Conservation (phyloP, 352 stramenopile species). For the Pythium coloratum region DNA sequence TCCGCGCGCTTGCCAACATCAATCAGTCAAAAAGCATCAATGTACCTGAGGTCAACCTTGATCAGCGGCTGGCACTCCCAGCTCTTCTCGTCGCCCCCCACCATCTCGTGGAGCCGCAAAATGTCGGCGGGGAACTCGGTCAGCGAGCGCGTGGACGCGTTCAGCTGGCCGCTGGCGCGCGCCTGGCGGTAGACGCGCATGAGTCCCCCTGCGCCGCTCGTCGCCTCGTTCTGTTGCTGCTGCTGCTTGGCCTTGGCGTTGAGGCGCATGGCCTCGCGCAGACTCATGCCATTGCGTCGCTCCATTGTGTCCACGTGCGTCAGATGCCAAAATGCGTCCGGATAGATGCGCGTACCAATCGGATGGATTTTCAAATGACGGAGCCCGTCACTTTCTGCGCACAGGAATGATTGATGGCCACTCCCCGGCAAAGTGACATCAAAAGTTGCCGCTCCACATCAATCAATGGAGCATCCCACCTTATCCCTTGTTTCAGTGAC, state of each 20-base stretch:
- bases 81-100: conserved; percentile 67
- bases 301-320: conserved; percentile 30
- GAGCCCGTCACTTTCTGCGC: conserved; percentile 2
- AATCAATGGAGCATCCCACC: conserved; percentile 21
- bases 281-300: conserved; percentile 33
- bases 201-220: conserved; percentile 13
- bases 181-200: conserved; percentile 51
- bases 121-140: conserved; percentile 56
- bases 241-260: conserved; percentile 14
- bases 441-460: conserved; percentile 9
- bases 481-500: conserved; percentile 2
- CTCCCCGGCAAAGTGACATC: background rate
- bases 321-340: background rate
- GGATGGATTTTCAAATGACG: conserved; percentile 3
- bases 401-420: background rate
- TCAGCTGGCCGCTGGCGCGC: conserved; percentile 56
- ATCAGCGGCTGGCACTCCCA: conserved; percentile 70
- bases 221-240: conserved; percentile 18
- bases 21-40: background rate
- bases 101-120: conserved; percentile 57
- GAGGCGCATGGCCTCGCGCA: conserved; percentile 47
- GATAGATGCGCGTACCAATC: background rate
- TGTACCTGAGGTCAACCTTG: conserved; percentile 74
- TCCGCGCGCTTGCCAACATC: background rate
- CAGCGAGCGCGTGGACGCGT: conserved; percentile 59